Evolutionary conservation across 108 stramenopile species (phyloP).

Genomic region (Discostella stelligeroides): DNA sequence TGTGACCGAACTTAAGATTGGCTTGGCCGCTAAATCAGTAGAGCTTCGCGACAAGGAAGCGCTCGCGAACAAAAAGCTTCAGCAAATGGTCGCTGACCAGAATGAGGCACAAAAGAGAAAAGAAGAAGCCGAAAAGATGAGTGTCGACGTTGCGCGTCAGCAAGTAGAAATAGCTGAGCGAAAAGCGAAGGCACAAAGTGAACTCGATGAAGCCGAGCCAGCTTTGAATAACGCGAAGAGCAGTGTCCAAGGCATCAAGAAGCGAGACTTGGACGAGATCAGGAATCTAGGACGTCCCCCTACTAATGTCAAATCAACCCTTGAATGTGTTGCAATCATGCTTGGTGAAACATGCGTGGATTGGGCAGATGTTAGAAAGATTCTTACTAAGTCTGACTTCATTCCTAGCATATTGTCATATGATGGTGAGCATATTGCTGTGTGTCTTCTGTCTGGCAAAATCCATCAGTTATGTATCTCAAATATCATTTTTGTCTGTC

Average conservation of each 20-base stretch:
- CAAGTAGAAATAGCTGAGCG: conserved; percentile 79
- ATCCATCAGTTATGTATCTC: too few relatives aligned
- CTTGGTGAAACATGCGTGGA: conserved; percentile 88
- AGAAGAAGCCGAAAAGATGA: conserved; percentile 90
- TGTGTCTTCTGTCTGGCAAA: neutral
- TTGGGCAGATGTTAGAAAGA: conserved; percentile 95
- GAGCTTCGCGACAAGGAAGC: conserved; percentile 88
- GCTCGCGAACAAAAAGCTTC: conserved; percentile 94
- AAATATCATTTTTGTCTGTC: neutral
- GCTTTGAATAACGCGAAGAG: conserved; percentile 89
- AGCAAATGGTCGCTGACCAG: conserved; percentile 98
- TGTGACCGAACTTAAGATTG: conserved; percentile 89
- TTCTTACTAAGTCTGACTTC: conserved; percentile 90
- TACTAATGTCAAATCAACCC: conserved; percentile 87
- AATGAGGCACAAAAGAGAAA: conserved; percentile 95
- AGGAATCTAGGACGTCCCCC: conserved; percentile 93
- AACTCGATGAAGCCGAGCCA: conserved; percentile 97
- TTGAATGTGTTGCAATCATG: conserved; percentile 97
- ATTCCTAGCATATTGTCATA: conserved; percentile 97
- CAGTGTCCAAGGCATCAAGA: conserved; percentile 93
- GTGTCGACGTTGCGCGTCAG: conserved; percentile 82
- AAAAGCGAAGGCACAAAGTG: conserved; percentile 90
- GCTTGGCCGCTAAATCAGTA: conserved; percentile 76
- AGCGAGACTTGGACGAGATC: conserved; percentile 96
- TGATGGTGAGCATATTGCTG: conserved; percentile 32